Base-by-base conservation (phyloP, 257 asterid genomes). In the Avicennia marina region DNA sequence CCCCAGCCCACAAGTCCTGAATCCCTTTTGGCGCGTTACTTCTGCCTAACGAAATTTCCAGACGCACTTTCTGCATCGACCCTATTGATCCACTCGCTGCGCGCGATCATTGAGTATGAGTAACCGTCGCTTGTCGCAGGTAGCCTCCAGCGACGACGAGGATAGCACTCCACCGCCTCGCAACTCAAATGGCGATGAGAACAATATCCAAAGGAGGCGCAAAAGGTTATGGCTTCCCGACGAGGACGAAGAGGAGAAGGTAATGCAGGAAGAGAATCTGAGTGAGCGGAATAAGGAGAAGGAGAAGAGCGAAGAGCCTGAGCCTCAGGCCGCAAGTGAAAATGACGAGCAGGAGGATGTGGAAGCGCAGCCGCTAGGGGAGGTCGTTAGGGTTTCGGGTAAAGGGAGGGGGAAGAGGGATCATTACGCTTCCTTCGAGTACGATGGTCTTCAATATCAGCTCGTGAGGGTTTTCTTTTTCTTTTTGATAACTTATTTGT, bases 291-390 rank as follows among this genome's bases (percentile, higher is more conserved):
- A 39, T 32, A 70, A 57, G 58, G 75, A 51, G 70, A 72, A 58
- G 68, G 56, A 45, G 60, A 68, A 45, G 63, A 62, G 9, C 32
- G 52, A 36, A n/a, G 71, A 40, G 48, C n/a, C 64, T 7, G 73
- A 77, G 63, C 63, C 49, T 16, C 74, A 53, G 40, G 63, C 55
- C 1, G 61, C 46, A 10, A 60, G 43, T 17, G 73, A 61, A 13
- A 39, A 66, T 3, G 86, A 73, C 13, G 87, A 70, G 33, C 71
- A 63, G 58, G 76, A 57, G 33, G 77, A 61, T 26, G 56, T 59
- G 55, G 95, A 81, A 22, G 98, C 94, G 11, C 66, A 56, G 56
- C 90, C 98, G 33, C 10, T 90, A 40, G 98, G 96, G 2, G 79
- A 83, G 12, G 77, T 58, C 39, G 41, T 79, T 78, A 78, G 84